Conservation (phyloP, 2,329 filamentous ascomycete genomes). For the Xylariaceae sp. region DNA sequence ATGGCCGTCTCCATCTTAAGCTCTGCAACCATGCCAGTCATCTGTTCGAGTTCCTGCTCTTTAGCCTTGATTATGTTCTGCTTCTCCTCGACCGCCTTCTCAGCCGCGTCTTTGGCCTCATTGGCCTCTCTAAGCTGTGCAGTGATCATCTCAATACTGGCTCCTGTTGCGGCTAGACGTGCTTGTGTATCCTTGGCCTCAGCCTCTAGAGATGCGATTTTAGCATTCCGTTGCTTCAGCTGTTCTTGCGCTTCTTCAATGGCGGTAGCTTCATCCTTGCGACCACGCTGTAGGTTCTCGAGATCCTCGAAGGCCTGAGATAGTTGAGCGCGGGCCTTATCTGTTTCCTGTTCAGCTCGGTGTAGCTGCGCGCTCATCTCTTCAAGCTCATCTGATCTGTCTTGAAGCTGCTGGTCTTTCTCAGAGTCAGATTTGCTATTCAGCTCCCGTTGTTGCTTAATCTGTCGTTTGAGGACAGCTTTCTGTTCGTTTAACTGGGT, state of each 20-base stretch:
- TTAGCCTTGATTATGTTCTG: slow-evolving; percentile 51
- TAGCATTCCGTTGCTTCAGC: slow-evolving; percentile 51
- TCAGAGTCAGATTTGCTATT: slow-evolving; percentile 84
- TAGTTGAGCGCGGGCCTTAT: slow-evolving; percentile 55
- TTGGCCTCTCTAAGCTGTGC: slow-evolving; percentile 45
- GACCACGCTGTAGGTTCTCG: slow-evolving; percentile 45
- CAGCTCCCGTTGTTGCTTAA: slow-evolving; percentile 92
- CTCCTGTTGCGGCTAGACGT: slow-evolving; percentile 47
- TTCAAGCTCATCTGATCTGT: slow-evolving; percentile 63
- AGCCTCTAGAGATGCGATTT: slow-evolving; percentile 52
- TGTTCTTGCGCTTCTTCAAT: slow-evolving; percentile 46
- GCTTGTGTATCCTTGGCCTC: slow-evolving; percentile 47
- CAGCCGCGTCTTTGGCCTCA: slow-evolving; percentile 38
- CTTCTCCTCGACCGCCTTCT: slow-evolving; percentile 39
- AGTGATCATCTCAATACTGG: slow-evolving; percentile 45
- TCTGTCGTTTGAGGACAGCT: slow-evolving; percentile 84
- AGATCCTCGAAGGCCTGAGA: slow-evolving; percentile 55
- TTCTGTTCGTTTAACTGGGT: slow-evolving; percentile 85
- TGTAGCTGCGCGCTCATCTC: slow-evolving; percentile 41
- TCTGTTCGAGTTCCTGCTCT: slow-evolving; percentile 43
- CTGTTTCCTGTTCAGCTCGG: slow-evolving; percentile 43
- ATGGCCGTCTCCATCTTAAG: slow-evolving; percentile 67
- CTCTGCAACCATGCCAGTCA: slow-evolving; percentile 60
- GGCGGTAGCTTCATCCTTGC: slow-evolving; percentile 42
- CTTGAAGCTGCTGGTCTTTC: slow-evolving; percentile 68